Base-by-base conservation (phyloP, 1,284 basidiomycete species). In the Ceratobasidium sp. region DNA sequence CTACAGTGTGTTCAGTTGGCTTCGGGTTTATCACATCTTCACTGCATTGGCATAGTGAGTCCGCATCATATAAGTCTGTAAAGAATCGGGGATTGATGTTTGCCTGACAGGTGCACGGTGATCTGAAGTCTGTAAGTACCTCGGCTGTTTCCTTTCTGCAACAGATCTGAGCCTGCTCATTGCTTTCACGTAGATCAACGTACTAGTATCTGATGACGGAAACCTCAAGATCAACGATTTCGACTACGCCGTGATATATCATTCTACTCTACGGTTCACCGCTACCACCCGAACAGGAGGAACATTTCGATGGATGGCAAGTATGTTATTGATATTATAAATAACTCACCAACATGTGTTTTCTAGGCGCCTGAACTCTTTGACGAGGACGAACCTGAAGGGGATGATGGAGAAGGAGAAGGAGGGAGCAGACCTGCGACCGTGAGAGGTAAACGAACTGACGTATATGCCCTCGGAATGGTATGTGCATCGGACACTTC, bases 381-480 rank as follows among this genome's bases (percentile, higher is more conserved):
- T 38, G 35, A 38, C 35, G 35, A 38, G 4, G 35, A 38, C 35
- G 11, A 38, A 38, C 6, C 35, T 38, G n/a, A n/a, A n/a, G n/a
- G n/a, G n/a, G n/a, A n/a, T n/a, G n/a, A n/a, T 23, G 23, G 23
- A 9, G 30, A 55, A 6, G 52, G 18, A 55, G 26, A 26, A 30
- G 30, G 8, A 26, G 52, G 6, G 52, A 23, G 9, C 9, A 7
- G 14, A 8, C 18, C 8, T 38, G 6, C 35, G 2, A 1, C 28
- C 11, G 11, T 38, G 11, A 38, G 35, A 11, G 11, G 11, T 11
- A 38, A 38, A 11, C 35, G 11, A 41, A 14, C 55, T 5, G 55
- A 58, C 35, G 16, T 58, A 11, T 58, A 41, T n/a, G 28, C 55
- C 13, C 55, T 58, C n/a, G 55, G 28, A 35, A 58, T 58, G 55